Evolutionary conservation across 768 basidiomycete genomes (phyloP).

Genomic region (Mycena filopes): DNA sequence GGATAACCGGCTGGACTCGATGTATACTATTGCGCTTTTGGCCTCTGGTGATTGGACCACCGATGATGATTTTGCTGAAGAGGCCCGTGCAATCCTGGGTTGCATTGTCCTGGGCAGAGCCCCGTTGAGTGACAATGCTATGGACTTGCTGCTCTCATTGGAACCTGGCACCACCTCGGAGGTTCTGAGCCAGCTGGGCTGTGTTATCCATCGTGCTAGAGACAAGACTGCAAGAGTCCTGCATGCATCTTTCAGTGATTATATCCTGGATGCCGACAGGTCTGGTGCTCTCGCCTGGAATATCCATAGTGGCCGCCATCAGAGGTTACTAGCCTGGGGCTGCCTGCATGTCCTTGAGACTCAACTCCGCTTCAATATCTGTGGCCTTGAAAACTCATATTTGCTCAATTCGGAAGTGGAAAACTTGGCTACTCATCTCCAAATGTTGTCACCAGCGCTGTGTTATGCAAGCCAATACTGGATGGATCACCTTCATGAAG

Average conservation of each 20-base stretch:
- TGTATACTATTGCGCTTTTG: conserved; percentile 1
- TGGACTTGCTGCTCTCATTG: neutral
- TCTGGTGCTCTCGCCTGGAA: neutral
- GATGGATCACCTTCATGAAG: conserved; percentile 3
- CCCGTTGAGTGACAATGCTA: neutral
- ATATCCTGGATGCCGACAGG: neutral
- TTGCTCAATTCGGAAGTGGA: neutral
- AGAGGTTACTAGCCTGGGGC: neutral
- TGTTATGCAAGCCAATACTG: conserved; percentile 2
- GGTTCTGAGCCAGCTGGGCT: neutral
- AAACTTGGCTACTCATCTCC: neutral
- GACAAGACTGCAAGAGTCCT: neutral
- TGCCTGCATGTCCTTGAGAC: neutral
- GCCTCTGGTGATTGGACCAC: neutral
- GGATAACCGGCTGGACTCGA: neutral
- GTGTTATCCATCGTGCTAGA: neutral
- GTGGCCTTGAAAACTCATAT: neutral
- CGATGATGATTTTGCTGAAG: neutral
- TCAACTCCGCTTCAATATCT: conserved; percentile 6
- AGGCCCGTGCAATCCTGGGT: neutral
- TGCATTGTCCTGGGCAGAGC: neutral
- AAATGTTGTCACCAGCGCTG: neutral
- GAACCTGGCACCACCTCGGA: neutral
- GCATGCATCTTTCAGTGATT: conserved; percentile 5
- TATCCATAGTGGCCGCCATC: neutral